Evolutionary conservation across 2,329 filamentous ascomycete species (phyloP).

Genomic region (Neofusicoccum cordaticola): DNA sequence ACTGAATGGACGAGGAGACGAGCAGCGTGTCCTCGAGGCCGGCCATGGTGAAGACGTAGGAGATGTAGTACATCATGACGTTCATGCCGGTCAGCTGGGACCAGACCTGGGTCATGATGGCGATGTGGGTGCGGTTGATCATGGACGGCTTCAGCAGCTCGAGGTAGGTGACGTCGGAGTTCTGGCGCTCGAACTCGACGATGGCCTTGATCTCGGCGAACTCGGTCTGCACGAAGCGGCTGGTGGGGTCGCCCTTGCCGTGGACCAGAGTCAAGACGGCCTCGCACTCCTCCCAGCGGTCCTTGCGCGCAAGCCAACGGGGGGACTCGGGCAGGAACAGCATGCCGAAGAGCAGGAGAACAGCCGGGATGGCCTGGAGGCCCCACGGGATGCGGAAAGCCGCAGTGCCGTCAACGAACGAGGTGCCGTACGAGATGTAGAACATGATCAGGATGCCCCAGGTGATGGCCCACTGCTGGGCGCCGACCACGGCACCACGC

Average conservation of each 20-base stretch:
- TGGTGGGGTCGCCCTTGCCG: constrained; percentile 59
- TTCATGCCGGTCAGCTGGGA: constrained; percentile 76
- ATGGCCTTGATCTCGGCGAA: constrained; percentile 70
- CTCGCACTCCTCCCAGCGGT: constrained; percentile 45
- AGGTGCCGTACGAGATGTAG: constrained; percentile 44
- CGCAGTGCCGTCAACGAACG: constrained; percentile 29
- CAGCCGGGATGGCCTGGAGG: constrained; percentile 37
- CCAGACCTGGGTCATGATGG: constrained; percentile 73
- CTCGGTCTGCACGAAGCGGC: constrained; percentile 65
- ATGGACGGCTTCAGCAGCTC: constrained; percentile 73
- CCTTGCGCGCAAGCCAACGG: constrained; percentile 46
- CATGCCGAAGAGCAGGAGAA: constrained; percentile 45
- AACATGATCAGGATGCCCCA: constrained; percentile 70
- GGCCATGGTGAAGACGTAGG: constrained; percentile 70
- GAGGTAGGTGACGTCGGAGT: constrained; percentile 66
- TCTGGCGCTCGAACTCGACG: constrained; percentile 69
- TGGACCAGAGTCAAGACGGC: constrained; percentile 44
- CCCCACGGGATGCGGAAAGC: constrained; percentile 40
- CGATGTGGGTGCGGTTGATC: constrained; percentile 70
- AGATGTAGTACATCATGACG: constrained; percentile 56
- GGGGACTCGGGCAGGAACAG: constrained; percentile 49
- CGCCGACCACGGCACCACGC: constrained; percentile 65
- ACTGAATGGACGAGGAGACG: constrained; percentile 64
- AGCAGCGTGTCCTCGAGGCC: constrained; percentile 61
- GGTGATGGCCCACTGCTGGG: constrained; percentile 73